Evolutionary conservation across 2,329 filamentous ascomycete genomes (phyloP), one percentile per base, ranked within the genome.

Genomic region (Aspergillus texensis): DNA sequence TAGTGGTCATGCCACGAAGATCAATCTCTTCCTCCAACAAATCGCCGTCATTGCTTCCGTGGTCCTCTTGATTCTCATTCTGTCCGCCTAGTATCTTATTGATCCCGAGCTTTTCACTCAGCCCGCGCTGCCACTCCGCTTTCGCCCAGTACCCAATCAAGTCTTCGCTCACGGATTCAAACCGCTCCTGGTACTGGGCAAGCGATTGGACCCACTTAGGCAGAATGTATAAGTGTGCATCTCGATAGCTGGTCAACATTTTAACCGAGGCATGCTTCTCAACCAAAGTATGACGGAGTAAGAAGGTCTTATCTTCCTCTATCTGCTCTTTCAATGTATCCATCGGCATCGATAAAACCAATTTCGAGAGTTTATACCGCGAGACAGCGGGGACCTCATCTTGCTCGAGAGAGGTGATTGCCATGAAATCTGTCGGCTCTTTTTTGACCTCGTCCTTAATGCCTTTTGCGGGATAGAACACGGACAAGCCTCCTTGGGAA

Each of bases 91-190:
- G 83, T 5, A 94, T 85, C 50, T 89, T 84, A 57, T 86, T 81
- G 58, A 97, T 80, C 1, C 89, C 86, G 10, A 98, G 84, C 77
- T 96, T 97, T 58, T 91, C 88, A 0, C 86, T 87, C 3, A 97
- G 82, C 0, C 92, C 91, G 3, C 86, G 83, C 77, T 98, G 94
- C 95, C 95, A 99, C 61, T 89, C 89, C 1, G 94, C 89, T 77
- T 98, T 97, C 39, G 94, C 92, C 93, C 94, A 97, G 91, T 92
- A 97, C 9, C 94, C 93, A n/a, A 98, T 83, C 8, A 97, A 88
- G 72, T 98, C 94, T 76, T 98, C 94, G 34, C 91, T 92, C 54
- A 99, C 89, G 62, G 90, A 96, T 71, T 97, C 92, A 66, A 99
- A 87, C 11, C 86, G 88, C 36, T 94, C 90, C 72, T 97, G 96